Base-by-base conservation (phyloP, 331 rosid genomes). In the Cydonia oblonga region DNA sequence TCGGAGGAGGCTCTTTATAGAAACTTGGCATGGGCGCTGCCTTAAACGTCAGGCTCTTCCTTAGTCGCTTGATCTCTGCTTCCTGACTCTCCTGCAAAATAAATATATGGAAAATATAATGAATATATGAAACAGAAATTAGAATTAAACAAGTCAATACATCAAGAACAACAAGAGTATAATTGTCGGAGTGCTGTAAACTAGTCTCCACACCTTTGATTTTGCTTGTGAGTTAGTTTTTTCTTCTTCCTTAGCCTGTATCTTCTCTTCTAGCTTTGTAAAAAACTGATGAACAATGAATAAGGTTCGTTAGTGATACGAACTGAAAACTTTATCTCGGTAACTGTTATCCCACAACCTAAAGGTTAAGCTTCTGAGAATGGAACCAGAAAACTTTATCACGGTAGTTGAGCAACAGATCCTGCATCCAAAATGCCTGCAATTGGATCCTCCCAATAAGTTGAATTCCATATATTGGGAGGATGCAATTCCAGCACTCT, bases 21-120 rank as follows among this genome's bases (percentile, higher is more conserved):
- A 95, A 95, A 81, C 75, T 86, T 29, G 99, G 99, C 97, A 95
- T 89, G 58, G 99, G 97, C 28, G 96, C 75, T 20, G 99, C 99
- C 83, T 83, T 95, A 73, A 95, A 95, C 79, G 87, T 72, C 96
- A 95, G 33, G 54, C 69, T 86, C 81, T 95, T 95, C 81, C 99
- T 87, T 76, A 95, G 82, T 76, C 72, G 82, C 87, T 89, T 95
- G 82, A 95, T 91, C 89, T 95, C 97, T 20, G 86, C 96, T 73
- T 88, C 93, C 65, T 88, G 96, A 78, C 59, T 80, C 75, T 95
- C 97, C 97, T 95, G 87, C 71, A 70, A 58, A 51, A 73, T n/a
- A 70, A 16, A 32, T 75, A 63, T 46, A 70, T 65, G 28, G 32
- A 64, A 70, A 26, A 65, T 4, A 40, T 4, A 62, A 15, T 1